These are phyloP conservation scores for Hydnum rufescens DNA, from an alignment of 768 basidiomycete species.

Conservation along the genomic window DNA sequence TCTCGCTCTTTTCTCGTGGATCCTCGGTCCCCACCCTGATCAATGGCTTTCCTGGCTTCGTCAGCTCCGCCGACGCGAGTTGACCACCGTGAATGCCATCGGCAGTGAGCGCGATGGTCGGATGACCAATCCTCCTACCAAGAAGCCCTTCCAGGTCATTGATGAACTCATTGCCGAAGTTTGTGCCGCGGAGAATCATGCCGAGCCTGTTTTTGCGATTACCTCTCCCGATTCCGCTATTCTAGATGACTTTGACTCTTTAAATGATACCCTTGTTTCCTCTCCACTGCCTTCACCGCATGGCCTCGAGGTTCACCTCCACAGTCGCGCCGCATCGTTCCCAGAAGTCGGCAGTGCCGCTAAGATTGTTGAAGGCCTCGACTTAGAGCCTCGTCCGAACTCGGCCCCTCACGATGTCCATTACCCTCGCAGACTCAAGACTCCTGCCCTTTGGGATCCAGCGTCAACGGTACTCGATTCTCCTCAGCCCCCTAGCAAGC, in stretches of 20 bases:
- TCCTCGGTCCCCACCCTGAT: background rate
- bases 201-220: background rate
- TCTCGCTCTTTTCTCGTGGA: background rate
- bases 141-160: background rate
- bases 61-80: background rate
- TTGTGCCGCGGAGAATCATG: background rate
- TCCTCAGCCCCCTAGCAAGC: background rate
- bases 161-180: slow-evolving; percentile 1
- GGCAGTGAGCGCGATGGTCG: background rate
- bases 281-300: background rate
- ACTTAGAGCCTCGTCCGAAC: no score
- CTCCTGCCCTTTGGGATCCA: slow-evolving; percentile 1
- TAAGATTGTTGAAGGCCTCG: background rate
- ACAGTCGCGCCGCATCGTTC: background rate
- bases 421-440: background rate
- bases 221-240: background rate
- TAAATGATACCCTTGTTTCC: background rate
- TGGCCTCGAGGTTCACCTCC: background rate
- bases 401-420: background rate
- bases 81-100: background rate
- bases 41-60: background rate
- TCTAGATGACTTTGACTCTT: background rate
- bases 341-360: background rate
- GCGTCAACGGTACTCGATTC: background rate
- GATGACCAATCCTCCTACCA: background rate